Evolutionary conservation across 139 green algal genomes (phyloP), one percentile per base, ranked within the genome.

Genomic region (Coelastrella sp.): DNA sequence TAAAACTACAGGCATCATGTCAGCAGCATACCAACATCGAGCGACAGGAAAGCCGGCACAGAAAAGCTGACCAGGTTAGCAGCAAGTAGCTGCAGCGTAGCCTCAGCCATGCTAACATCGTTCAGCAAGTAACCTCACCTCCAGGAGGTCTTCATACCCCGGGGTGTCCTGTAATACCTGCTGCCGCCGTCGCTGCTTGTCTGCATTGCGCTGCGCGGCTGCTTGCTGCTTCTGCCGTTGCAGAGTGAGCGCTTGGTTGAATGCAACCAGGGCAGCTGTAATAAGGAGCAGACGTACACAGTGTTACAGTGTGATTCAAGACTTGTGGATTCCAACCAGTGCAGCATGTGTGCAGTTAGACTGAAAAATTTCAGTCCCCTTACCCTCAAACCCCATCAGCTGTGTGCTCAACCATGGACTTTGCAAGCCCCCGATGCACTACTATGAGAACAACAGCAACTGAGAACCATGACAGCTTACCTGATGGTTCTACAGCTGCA

Each of bases 401-500:
- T 47, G 32, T 47, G 32, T 47, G 32, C n/a, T n/a, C n/a, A n/a
- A n/a, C n/a, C n/a, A n/a, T n/a, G n/a, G n/a, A n/a, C n/a, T n/a
- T 16, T 19, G 61, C 61, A 71, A 13, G 61, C 61, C 61, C n/a
- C 14, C 68, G 22, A 22, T 32, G 68, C 68, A 71, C 68, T 76
- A 16, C 6, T 76, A 22, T 76, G 16, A 71, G 10, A 10, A 71
- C 61, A 10, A 13, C 61, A 71, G 61, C 11, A 10, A 10, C 61
- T 71, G 61, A 71, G 61, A 71, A 13, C 8, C 61, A 71, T 71
- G 61, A 71, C 61, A 71, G 61, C 61, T 71, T 23, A 97, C 95
- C 95, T 90, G 93, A 80, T 17, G 96, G 95, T 85, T 98, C 96
- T 11, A 80, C 84, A 5, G 91, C 20, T 5, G 94, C 93, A 71